Percentiles rank a stretch among this genome's conserved stretches.
phyloP scores from a whole-genome alignment of 805 yeast genomes.

The Allodekkera sacchari region DNA sequence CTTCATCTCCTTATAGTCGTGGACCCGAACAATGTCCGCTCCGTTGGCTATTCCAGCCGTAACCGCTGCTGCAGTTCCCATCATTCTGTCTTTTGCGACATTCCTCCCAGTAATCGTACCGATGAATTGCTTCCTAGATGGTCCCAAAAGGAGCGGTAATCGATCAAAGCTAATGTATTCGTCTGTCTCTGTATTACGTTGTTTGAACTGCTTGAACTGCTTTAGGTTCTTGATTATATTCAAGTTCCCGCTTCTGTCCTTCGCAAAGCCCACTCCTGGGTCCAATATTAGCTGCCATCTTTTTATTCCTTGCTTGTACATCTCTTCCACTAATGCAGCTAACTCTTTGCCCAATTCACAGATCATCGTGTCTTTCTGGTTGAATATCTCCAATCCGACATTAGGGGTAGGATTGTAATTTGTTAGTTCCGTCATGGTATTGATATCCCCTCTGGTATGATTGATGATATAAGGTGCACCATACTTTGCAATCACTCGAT shows the following conservation, averaged over 20 bases:
- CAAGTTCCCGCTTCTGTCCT: slow-evolving; percentile 62
- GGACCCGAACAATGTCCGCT: slow-evolving; percentile 80
- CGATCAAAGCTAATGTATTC: slow-evolving; percentile 37
- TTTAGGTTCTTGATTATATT: slow-evolving; percentile 46
- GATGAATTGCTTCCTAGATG: slow-evolving; percentile 82
- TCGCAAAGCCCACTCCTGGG: slow-evolving; percentile 98
- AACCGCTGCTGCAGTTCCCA: slow-evolving; percentile 71
- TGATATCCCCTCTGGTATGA: slow-evolving; percentile 79
- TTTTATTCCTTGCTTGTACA: slow-evolving; percentile 53
- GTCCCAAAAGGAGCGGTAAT: slow-evolving; percentile 71
- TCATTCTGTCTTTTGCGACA: slow-evolving; percentile 51
- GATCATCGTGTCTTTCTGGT: slow-evolving; percentile 15
- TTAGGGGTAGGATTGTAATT: slow-evolving; percentile 35
- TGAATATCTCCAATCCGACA: slow-evolving; percentile 10
- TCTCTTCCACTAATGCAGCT: slow-evolving; percentile 42
- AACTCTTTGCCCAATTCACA: slow-evolving; percentile 59
- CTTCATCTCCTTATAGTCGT: slow-evolving; percentile 57
- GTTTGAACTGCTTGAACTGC: slow-evolving; percentile 37
- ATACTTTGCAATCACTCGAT: slow-evolving; percentile 55
- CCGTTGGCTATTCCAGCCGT: slow-evolving; percentile 67
- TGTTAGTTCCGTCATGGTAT: slow-evolving; percentile 58
- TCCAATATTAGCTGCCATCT: slow-evolving; percentile 91
- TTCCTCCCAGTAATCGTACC: slow-evolving; percentile 60
- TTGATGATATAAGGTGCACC: slow-evolving; percentile 74
- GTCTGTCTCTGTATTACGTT: slow-evolving; percentile 11